Base-by-base conservation (phyloP, 768 basidiomycete species). In the Filobasidium floriforme region DNA sequence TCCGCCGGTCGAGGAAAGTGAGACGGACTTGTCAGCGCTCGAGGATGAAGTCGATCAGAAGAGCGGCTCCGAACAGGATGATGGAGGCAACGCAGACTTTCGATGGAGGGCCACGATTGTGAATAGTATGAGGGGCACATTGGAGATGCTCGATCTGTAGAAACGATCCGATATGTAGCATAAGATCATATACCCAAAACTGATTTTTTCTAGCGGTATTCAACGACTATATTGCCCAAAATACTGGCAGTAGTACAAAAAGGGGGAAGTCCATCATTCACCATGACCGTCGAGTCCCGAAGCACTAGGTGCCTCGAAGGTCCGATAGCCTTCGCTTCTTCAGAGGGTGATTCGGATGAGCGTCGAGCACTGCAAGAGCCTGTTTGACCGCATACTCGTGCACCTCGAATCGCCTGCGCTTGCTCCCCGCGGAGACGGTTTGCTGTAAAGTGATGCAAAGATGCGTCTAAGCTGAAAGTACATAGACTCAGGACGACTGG, bases 351-450 rank as follows among this genome's bases (percentile, higher is more conserved):
- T 26, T 40, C 11, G 74, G 69, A 29, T 70, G 66, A 32, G 65
- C 66, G 57, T 78, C 77, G 18, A 78, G 61, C 60, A 76, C 54
- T 32, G 65, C 67, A 61, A 78, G 55, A 29, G 77, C 77, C 24
- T 73, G 67, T 28, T 73, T 63, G 19, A 78, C 74, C 1, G 71
- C 77, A 29, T 66, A 69, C 41, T 72, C 65, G 32, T 76, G 72
- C 14, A 78, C 72, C 43, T 74, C 73, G 49, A 78, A 66, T 29
- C 66, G 67, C 9, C 65, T 59, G 41, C 75, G 62, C 64, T 72
- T 72, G 32, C 63, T 71, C 9, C 65, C 60, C 19, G 54, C 54
- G 41, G 59, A 54, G 41, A 61, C 66, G 40, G 62, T n/a, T 59
- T 51, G 63, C 66, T 63, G 59, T n/a, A 24, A 37, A 55, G 51